phyloP scores from a whole-genome alignment of 306 rosid species.

The Quercus aquifolioides region DNA sequence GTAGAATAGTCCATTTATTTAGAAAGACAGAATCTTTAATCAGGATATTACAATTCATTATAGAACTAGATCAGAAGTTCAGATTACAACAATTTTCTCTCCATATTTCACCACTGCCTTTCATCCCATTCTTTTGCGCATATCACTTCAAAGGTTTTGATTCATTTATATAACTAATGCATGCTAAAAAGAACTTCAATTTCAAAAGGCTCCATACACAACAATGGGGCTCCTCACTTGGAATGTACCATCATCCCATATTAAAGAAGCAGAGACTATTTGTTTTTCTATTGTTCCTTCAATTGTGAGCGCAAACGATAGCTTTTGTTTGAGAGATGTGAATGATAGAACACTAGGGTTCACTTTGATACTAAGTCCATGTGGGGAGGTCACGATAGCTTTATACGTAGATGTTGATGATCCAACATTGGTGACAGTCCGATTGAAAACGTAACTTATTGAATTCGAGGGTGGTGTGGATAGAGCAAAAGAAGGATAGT shows the following conservation, averaged over 20 bases:
- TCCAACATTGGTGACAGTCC: conserved; percentile 11
- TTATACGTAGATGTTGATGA: not conserved
- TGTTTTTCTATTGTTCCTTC: not conserved
- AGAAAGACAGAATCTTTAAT: no score
- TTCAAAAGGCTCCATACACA: conserved; percentile 8
- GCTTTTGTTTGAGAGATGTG: conserved; percentile 24
- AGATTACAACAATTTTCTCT: not conserved
- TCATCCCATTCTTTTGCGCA: not conserved
- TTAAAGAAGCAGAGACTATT: conserved; percentile 21
- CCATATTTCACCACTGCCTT: not conserved
- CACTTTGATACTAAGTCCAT: conserved; percentile 22
- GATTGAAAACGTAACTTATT: not conserved
- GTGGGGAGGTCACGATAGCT: conserved; percentile 2
- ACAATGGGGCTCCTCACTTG: conserved; percentile 41
- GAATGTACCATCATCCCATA: conserved; percentile 30
- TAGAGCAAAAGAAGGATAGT: conserved; percentile 52
- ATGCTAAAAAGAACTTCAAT: conserved; percentile 21
- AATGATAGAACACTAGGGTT: conserved; percentile 27
- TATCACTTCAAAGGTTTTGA: not conserved
- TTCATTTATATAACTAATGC: not conserved
- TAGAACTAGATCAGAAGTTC: not conserved
- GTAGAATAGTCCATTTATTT: no score
- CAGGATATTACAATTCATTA: no score
- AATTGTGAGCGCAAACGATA: conserved; percentile 13
- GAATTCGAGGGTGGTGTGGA: not conserved